Evolutionary conservation across 2,329 filamentous ascomycete species (phyloP).

Genomic region (Hypoxylon sp.): DNA sequence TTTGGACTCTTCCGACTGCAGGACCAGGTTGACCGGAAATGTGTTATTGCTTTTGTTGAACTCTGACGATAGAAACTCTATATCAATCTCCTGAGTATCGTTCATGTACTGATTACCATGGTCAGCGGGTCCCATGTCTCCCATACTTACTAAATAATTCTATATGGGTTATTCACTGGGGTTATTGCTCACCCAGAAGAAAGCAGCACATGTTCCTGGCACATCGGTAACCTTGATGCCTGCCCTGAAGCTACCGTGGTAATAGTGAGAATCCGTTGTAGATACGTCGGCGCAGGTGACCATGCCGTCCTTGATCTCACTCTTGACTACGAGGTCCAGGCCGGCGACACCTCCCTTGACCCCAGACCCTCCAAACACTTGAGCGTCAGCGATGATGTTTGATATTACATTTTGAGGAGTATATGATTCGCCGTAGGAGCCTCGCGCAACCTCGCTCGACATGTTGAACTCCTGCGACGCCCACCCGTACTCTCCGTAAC

Average conservation of each 20-base stretch:
- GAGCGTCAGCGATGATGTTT: conserved; percentile 62
- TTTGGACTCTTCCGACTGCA: conserved; percentile 75
- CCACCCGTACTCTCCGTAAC: conserved; percentile 64
- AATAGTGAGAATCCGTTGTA: conserved; percentile 71
- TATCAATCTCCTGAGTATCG: conserved; percentile 84
- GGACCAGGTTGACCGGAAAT: conserved; percentile 79
- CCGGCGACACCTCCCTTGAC: conserved; percentile 64
- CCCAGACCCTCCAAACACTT: conserved; percentile 62
- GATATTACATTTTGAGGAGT: conserved; percentile 69
- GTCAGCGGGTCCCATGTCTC: conserved; percentile 21
- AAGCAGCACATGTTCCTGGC: conserved; percentile 80
- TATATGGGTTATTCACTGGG: not conserved
- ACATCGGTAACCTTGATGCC: conserved; percentile 74
- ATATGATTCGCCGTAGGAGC: conserved; percentile 77
- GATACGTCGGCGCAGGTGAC: conserved; percentile 76
- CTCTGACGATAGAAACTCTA: conserved; percentile 81
- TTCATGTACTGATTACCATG: conserved; percentile 76
- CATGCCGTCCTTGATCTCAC: conserved; percentile 62
- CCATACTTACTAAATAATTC: not conserved
- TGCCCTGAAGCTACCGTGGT: conserved; percentile 79
- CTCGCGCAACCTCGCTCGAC: conserved; percentile 69
- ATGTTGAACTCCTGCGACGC: conserved; percentile 76
- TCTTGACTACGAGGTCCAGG: conserved; percentile 70
- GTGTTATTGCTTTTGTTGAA: conserved; percentile 66
- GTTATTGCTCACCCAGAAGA: conserved; percentile 77